Evolutionary conservation across 768 basidiomycete species (phyloP), one percentile per base, ranked within the genome.

Genomic region (Amanita rubescens): DNA sequence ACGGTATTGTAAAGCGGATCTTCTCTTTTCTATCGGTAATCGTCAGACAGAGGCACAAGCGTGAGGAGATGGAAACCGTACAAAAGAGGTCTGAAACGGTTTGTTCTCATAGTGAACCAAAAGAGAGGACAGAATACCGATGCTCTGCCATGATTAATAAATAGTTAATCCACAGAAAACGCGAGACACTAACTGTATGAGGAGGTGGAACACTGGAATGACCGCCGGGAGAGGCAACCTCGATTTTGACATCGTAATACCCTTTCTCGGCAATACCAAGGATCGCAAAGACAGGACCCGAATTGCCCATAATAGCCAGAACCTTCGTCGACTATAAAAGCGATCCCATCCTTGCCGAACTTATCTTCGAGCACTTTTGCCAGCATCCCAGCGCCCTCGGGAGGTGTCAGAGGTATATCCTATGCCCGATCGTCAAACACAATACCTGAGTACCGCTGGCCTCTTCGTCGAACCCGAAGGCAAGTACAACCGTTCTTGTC

Each of bases 321-420:
- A 32, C 94, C 93, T 73, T 97, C 94, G 62, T 97, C 94, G 32
- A 97, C 75, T 42, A 96, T 66, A 63, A 95, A 75, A 0, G 87
- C 81, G 62, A 91, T 82, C 3, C 80, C 77, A 61, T 91, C 67
- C 55, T 78, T 64, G 33, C 92, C 93, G 62, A 89, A 94, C 14
- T 71, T 75, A 2, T 74, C 59, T 44, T 80, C 64, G 27, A 96
- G 67, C 42, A 69, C 69, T 10, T 68, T 61, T 0, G 73, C 71
- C 38, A 87, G 70, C 3, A 62, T 60, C 22, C 65, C 65, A 8
- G 84, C 86, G 30, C 85, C 85, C 81, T 87, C 24, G 54, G 38
- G 39, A 24, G n/a, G 27, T 19, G 55, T 42, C 39, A 24, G 15
- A 34, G 9, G 33, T 30, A 24, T n/a, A 22, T 19, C 9, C 11